Evolutionary conservation across 1,284 basidiomycete species (phyloP).

Genomic region (Boletellus dicymbophilus): DNA sequence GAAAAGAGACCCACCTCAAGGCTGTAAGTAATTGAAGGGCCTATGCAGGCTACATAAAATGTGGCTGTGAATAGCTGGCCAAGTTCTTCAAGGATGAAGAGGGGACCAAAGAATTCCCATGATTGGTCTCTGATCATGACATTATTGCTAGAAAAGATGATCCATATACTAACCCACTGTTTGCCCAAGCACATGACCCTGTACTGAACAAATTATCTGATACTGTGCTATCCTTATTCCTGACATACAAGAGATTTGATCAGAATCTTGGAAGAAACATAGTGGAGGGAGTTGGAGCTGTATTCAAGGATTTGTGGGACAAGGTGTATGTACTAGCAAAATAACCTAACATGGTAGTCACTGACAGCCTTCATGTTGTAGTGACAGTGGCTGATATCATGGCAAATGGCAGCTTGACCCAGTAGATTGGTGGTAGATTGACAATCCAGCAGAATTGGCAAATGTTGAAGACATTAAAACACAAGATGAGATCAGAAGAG

Average conservation of each 20-base stretch:
- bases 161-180: neutral
- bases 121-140: too few relatives aligned
- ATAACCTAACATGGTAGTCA: too few relatives aligned
- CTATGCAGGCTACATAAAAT: slow-evolving; percentile 3
- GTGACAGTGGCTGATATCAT: neutral
- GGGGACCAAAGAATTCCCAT: too few relatives aligned
- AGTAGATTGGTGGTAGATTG: neutral
- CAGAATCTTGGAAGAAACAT: neutral
- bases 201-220: neutral
- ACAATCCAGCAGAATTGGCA: neutral
- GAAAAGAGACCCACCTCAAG: slow-evolving; percentile 3
- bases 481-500: slow-evolving; percentile 6
- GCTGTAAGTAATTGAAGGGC: slow-evolving; percentile 1
- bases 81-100: neutral
- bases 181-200: neutral
- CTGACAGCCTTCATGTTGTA: too few relatives aligned
- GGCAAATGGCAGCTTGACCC: too few relatives aligned
- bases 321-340: neutral
- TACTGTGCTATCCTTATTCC: neutral
- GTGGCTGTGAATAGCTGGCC: neutral
- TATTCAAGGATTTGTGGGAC: slow-evolving; percentile 10
- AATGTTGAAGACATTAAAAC: slow-evolving; percentile 6
- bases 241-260: slow-evolving; percentile 1
- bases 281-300: neutral
- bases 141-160: too few relatives aligned